Conservation (phyloP, 768 basidiomycete species). For the Rhodotorula kratochvilovae region DNA sequence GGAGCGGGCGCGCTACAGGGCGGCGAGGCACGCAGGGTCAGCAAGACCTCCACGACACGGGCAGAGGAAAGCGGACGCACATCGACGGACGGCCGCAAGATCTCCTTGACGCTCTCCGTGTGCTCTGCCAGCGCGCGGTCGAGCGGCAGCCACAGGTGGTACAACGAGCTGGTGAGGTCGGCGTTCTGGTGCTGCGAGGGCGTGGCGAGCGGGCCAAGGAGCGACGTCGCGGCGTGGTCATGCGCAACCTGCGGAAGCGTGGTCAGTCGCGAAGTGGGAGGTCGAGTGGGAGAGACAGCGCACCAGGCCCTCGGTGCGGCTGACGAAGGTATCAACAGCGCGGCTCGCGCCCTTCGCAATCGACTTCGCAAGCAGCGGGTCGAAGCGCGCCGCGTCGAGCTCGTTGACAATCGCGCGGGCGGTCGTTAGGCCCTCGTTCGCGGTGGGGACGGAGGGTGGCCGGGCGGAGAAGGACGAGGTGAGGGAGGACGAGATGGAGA, state of each 20-base stretch:
- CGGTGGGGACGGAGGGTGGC: constrained; percentile 43
- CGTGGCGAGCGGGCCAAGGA: constrained; percentile 72
- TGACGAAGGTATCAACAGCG: constrained; percentile 65
- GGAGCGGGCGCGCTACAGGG: constrained; percentile 20
- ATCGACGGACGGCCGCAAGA: constrained; percentile 34
- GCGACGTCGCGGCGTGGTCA: constrained; percentile 70
- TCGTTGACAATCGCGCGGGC: constrained; percentile 80
- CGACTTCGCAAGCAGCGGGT: constrained; percentile 74
- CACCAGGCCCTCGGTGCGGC: constrained; percentile 66
- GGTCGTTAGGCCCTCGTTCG: constrained; percentile 69
- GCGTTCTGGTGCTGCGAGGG: constrained; percentile 73
- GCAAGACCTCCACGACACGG: not conserved
- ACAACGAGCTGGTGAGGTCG: constrained; percentile 70
- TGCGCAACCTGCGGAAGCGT: constrained; percentile 56
- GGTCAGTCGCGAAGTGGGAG: not conserved
- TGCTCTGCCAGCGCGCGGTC: constrained; percentile 66
- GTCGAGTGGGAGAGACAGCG: constrained; percentile 2
- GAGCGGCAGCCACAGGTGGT: constrained; percentile 68
- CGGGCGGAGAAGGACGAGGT: constrained; percentile 65
- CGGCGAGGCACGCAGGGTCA: not conserved
- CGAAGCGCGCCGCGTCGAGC: constrained; percentile 84
- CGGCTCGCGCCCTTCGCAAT: constrained; percentile 69
- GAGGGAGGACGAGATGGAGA: constrained; percentile 51
- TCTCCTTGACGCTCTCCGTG: constrained; percentile 45
- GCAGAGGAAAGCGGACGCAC: constrained; percentile 16